Evolutionary conservation across 129 eudicot species (phyloP).

Genomic region (Tanacetum coccineum): DNA sequence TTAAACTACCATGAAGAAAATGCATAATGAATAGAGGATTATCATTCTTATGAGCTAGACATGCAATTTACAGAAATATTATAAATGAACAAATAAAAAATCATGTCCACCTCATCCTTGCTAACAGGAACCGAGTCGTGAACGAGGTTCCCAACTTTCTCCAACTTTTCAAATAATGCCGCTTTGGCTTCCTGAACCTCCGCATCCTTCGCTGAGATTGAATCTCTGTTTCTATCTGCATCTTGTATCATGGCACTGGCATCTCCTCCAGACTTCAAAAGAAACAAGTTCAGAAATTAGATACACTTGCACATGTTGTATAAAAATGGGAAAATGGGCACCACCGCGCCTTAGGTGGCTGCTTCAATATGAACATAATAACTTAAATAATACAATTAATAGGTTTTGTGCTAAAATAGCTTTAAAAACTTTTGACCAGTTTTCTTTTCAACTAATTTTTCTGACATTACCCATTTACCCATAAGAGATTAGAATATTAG

Average conservation of each 20-base stretch:
- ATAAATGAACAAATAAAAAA: background rate
- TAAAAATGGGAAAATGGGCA: too few species aligned
- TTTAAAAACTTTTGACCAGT: too few species aligned
- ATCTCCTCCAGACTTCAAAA: slow-evolving; percentile 60
- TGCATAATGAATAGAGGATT: background rate
- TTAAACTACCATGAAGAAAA: too few species aligned
- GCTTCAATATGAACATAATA: too few species aligned
- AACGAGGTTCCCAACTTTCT: slow-evolving; percentile 69
- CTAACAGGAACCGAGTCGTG: slow-evolving; percentile 90
- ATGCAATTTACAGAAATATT: background rate
- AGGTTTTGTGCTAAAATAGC: too few species aligned
- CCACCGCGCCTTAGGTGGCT: too few species aligned
- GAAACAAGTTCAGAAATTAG: slow-evolving; percentile 5
- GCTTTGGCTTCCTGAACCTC: slow-evolving; percentile 61
- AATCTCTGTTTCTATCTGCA: slow-evolving; percentile 59
- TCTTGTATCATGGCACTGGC: slow-evolving; percentile 45
- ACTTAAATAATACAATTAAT: too few species aligned
- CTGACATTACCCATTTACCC: too few species aligned
- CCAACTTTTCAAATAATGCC: slow-evolving; percentile 53
- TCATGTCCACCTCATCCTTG: slow-evolving; percentile 64
- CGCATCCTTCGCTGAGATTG: slow-evolving; percentile 43
- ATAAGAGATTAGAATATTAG: too few species aligned
- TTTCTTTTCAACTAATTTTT: too few species aligned
- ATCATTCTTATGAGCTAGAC: background rate
- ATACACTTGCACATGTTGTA: slow-evolving; percentile 2